These are phyloP conservation scores for Boletus edulis DNA, from an alignment of 768 basidiomycete genomes.

Conservation along the genomic window DNA sequence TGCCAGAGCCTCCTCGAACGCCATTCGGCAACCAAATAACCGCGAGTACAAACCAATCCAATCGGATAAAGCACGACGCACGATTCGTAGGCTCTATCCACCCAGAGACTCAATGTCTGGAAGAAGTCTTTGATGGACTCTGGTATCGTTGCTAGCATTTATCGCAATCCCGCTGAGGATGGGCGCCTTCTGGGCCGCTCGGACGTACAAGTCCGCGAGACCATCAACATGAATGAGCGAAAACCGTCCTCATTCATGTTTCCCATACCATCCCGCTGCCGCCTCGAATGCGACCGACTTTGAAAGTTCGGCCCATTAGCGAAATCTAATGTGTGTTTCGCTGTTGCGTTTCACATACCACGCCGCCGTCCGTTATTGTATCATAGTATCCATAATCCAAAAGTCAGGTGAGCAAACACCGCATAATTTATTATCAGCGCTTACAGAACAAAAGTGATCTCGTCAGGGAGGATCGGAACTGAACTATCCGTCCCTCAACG, in stretches of 20 bases:
- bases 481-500: no score
- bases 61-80: conserved; percentile 8
- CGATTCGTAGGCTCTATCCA: no score
- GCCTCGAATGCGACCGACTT: no score
- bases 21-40: conserved; percentile 1
- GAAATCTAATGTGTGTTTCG: no score
- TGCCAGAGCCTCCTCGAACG: conserved; percentile 23
- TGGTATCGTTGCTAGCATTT: not conserved
- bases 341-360: no score
- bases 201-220: conserved; percentile 33
- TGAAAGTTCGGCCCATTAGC: no score
- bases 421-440: no score
- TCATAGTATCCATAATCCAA: no score
- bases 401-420: no score
- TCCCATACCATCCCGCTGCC: conserved; percentile 15
- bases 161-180: conserved; percentile 30
- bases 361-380: no score
- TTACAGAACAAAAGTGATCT: no score
- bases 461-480: no score
- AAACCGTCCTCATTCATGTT: conserved; percentile 23
- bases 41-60: not conserved
- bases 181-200: conserved; percentile 32
- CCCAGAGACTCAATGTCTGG: conserved; percentile 27
- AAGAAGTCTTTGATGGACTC: conserved; percentile 19
- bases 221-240: conserved; percentile 34